Evolutionary conservation across 1,284 basidiomycete species (phyloP), one percentile per base, ranked within the genome.

Genomic region (Termitomyces sp.): DNA sequence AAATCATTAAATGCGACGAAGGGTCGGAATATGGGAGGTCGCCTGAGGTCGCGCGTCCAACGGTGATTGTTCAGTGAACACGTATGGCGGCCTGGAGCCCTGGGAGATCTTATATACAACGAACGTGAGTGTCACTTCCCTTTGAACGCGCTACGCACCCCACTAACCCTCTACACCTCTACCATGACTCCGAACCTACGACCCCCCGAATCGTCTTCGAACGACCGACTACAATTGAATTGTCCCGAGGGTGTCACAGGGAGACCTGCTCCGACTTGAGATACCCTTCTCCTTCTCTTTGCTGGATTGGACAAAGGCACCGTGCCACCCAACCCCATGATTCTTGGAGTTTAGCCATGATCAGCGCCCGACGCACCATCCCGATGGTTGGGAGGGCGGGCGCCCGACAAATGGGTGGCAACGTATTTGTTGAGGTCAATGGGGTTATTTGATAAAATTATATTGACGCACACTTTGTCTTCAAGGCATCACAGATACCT

Each of bases 281-380:
- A 35, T 35, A n/a, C 39, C 26, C 39, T 5, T 33, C 16, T n/a
- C n/a, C n/a, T 24, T 30, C 24, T 10, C 34, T 49, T 49, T 40
- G 46, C 42, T 46, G 43, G n/a, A n/a, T n/a, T n/a, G n/a, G 7
- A 30, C 52, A 42, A 54, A 50, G 44, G 14, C 39, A 37, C 28
- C 16, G 31, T 16, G 14, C 30, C 38, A 5, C 8, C 39, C 21
- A 19, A 11, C 8, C 31, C 19, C 30, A 24, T n/a, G n/a, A n/a
- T n/a, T n/a, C n/a, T n/a, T n/a, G n/a, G n/a, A n/a, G 8, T 16
- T 28, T 14, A 21, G 39, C 28, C 6, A 54, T 54, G 47, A 50
- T 54, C 48, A 43, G 31, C 26, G 16, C 24, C 14, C 13, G 28
- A 42, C 31, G 38, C 18, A 46, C 39, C 31, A 34, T 48, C 31